phyloP scores from a whole-genome alignment of 176 grass and related monocot genomes.

The Puya raimondii region DNA sequence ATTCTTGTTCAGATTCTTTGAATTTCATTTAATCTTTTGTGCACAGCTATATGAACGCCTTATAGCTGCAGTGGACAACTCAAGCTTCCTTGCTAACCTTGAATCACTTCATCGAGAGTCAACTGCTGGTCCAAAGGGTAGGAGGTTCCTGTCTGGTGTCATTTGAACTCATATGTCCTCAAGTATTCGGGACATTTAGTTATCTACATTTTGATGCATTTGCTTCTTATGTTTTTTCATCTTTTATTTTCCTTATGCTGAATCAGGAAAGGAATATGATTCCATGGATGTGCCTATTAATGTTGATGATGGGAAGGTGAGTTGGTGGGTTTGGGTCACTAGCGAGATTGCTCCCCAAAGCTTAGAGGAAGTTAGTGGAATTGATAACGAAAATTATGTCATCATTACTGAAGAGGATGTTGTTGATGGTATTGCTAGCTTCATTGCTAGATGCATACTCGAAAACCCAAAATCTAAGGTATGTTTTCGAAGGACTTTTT shows the following conservation, averaged over 20 bases:
- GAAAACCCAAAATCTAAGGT: conserved; percentile 91
- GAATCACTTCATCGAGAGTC: conserved; percentile 48
- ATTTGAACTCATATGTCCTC: conserved; percentile 31
- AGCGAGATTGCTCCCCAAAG: conserved; percentile 36
- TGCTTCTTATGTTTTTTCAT: neutral
- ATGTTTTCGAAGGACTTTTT: conserved; percentile 12
- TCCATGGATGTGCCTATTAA: conserved; percentile 38
- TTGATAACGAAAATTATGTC: conserved; percentile 91
- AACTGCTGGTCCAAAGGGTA: conserved; percentile 4
- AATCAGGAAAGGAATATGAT: conserved; percentile 31
- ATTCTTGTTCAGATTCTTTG: conserved; percentile 9
- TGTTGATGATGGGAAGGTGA: conserved; percentile 52
- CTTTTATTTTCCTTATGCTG: neutral
- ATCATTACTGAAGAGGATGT: conserved; percentile 80
- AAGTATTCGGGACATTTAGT: conserved; percentile 1
- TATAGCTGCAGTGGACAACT: conserved; percentile 45
- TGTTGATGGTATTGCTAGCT: conserved; percentile 73
- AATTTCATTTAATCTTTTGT: conserved; percentile 7
- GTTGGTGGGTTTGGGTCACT: conserved; percentile 80
- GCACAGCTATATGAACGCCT: conserved; percentile 75
- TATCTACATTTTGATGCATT: conserved; percentile 16
- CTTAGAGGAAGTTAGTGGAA: conserved; percentile 80
- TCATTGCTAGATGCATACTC: conserved; percentile 84
- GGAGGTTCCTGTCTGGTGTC: conserved; percentile 25
- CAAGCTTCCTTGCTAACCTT: conserved; percentile 52